A percentile compares a stretch with the other conserved stretches of the same genome.
These are phyloP conservation scores for Collariella sp. DNA, from an alignment of 495 filamentous ascomycete species.

Conservation along the genomic window DNA sequence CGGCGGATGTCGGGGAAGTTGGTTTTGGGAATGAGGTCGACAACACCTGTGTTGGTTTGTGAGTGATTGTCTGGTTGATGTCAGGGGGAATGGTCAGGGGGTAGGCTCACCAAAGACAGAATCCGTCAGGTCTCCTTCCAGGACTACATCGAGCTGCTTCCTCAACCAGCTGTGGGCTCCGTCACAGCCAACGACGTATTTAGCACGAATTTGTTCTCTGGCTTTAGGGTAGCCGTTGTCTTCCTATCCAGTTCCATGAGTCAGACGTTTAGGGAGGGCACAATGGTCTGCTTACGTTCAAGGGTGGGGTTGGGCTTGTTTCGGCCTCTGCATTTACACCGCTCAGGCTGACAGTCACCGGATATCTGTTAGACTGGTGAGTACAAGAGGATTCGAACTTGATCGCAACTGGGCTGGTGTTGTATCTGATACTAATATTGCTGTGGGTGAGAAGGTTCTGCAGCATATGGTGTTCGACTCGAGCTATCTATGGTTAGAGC, in stretches of 20 bases:
- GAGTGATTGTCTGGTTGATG: conserved; percentile 8
- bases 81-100: not conserved
- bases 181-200: conserved; percentile 62
- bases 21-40: conserved; percentile 58
- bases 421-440: conserved; percentile 41
- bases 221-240: conserved; percentile 28
- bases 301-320: conserved; percentile 9
- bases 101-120: conserved; percentile 43
- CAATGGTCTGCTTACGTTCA: not conserved
- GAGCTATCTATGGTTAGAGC: conserved; percentile 37
- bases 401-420: conserved; percentile 40
- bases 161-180: conserved; percentile 57
- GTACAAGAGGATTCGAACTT: conserved; percentile 34
- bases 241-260: too few species aligned
- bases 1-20: conserved; percentile 65
- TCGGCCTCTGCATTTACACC: not conserved
- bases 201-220: conserved; percentile 40
- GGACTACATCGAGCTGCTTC: conserved; percentile 42
- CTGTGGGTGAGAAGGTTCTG: conserved; percentile 18
- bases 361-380: conserved; percentile 42
- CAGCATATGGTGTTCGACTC: conserved; percentile 32
- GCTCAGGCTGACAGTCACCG: conserved; percentile 40
- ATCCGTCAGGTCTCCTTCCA: conserved; percentile 54
- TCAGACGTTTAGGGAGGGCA: too few species aligned
- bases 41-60: conserved; percentile 34